Percentiles rank a stretch among this genome's conserved stretches.
phyloP scores from a whole-genome alignment of 352 stramenopile species.

The Elongisporangium anandrum region DNA sequence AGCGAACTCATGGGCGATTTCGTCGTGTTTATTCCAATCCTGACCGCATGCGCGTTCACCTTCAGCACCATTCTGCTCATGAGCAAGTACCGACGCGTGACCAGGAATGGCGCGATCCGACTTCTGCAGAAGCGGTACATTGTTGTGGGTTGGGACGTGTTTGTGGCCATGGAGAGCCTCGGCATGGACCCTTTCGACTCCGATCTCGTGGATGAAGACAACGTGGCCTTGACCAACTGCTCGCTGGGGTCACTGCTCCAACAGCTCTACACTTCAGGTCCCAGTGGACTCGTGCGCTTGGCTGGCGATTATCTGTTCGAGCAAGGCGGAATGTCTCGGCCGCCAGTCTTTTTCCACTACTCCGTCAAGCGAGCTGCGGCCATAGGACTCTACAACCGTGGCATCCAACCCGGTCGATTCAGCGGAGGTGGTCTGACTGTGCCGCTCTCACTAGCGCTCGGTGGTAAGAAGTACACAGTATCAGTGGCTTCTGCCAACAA shows the following conservation, averaged over 20 bases:
- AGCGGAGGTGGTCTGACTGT: too few relatives aligned
- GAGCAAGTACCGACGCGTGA: conserved; percentile 12
- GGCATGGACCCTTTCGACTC: conserved; percentile 20
- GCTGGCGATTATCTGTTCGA: conserved; percentile 19
- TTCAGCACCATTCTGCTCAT: conserved; percentile 5
- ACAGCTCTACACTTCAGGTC: conserved; percentile 19
- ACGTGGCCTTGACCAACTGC: conserved; percentile 15
- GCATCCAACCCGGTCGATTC: too few relatives aligned
- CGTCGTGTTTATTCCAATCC: conserved; percentile 11
- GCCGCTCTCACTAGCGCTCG: too few relatives aligned
- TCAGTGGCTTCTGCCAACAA: too few relatives aligned
- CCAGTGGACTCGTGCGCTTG: conserved; percentile 15
- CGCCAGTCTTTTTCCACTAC: background rate
- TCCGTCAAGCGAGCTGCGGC: conserved; percentile 3
- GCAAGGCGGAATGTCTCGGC: background rate
- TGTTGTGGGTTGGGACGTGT: conserved; percentile 11
- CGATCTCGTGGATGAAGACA: background rate
- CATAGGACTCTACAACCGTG: conserved; percentile 3
- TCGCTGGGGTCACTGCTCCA: conserved; percentile 17
- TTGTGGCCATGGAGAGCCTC: conserved; percentile 15
- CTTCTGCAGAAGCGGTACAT: conserved; percentile 21
- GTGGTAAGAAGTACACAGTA: too few relatives aligned
- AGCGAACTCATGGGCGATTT: conserved; percentile 26
- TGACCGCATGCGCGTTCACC: conserved; percentile 4
- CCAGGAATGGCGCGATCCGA: conserved; percentile 14